Conservation (phyloP, 164 flowering plant species). For the Sedum album region DNA sequence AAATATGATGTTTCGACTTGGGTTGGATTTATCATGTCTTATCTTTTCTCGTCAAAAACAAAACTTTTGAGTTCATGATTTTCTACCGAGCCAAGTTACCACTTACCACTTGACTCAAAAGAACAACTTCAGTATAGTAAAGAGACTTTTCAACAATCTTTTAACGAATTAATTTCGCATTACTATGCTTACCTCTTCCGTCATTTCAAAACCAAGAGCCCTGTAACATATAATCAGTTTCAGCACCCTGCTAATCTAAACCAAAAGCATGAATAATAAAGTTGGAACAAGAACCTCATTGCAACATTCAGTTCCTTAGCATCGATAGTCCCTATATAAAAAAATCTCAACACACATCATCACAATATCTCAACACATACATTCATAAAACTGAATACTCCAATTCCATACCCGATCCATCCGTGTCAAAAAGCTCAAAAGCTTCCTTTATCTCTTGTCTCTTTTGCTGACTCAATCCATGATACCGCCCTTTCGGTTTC, state of each 20-base stretch:
- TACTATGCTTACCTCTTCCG: constrained; percentile 63
- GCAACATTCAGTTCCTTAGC: constrained; percentile 96
- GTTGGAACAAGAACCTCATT: constrained; percentile 54
- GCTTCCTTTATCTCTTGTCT: constrained; percentile 94
- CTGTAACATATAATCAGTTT: constrained; percentile 31
- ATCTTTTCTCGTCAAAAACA: background rate
- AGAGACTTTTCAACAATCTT: too few species aligned
- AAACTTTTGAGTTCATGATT: background rate
- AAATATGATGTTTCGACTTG: background rate
- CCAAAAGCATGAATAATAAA: background rate
- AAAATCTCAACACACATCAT: background rate
- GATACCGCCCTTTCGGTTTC: constrained; percentile 65
- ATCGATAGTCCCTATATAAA: constrained; percentile 71
- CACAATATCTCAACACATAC: background rate
- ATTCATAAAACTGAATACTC: background rate
- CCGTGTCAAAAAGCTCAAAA: constrained; percentile 89
- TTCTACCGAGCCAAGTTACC: background rate
- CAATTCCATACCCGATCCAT: constrained; percentile 64
- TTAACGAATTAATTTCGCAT: background rate
- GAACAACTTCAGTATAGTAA: background rate
- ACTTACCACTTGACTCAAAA: background rate
- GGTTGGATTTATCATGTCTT: background rate
- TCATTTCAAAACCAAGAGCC: constrained; percentile 97
- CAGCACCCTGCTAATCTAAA: background rate
- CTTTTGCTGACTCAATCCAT: constrained; percentile 70